Evolutionary conservation across 345 rosid species (phyloP).

Genomic region (Conringia planisiliqua): DNA sequence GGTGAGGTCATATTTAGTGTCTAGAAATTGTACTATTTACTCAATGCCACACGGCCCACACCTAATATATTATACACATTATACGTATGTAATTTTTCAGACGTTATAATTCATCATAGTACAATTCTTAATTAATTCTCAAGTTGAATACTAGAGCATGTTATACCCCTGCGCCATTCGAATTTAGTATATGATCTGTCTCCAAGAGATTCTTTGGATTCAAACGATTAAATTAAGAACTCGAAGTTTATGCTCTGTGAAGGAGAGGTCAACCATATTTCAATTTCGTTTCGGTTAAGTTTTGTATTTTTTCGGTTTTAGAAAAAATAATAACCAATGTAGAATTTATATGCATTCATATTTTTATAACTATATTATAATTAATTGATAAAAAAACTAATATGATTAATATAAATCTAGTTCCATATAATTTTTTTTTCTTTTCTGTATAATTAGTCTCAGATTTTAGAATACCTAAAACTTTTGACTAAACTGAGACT

Average conservation of each 20-base stretch:
- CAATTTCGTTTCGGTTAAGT: no score
- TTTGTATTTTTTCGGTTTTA: no score
- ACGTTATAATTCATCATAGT: not conserved
- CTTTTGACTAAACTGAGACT: no score
- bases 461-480: no score
- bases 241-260: no score
- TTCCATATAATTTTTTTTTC: no score
- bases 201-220: not conserved
- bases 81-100: not conserved
- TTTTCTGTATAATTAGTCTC: no score
- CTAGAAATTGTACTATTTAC: not conserved
- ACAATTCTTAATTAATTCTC: not conserved
- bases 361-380: no score
- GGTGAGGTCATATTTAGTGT: not conserved
- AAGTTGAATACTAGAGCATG: not conserved
- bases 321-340: no score
- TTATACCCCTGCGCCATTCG: not conserved
- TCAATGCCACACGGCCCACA: conserved; percentile 13
- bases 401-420: no score
- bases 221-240: not conserved
- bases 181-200: not conserved
- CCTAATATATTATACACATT: not conserved
- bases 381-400: no score
- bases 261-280: not conserved
- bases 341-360: no score